Evolutionary conservation across 1,284 basidiomycete species (phyloP).

Genomic region (Stygiomarasmius scandens): DNA sequence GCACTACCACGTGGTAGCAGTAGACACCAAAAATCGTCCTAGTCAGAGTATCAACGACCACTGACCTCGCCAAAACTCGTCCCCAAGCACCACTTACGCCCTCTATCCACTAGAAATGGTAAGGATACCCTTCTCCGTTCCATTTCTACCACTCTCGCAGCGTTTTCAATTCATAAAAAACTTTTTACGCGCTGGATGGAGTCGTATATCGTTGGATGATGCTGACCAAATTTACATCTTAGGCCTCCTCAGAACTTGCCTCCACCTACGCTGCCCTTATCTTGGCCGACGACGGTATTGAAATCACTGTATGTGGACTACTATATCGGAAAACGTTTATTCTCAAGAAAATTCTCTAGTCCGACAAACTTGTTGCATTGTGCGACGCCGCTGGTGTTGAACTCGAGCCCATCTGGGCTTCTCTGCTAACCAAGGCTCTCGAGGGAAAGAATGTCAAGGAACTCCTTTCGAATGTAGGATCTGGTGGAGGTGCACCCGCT

Average conservation of each 20-base stretch:
- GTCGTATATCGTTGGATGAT: neutral
- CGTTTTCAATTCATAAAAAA: neutral
- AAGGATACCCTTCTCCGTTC: neutral
- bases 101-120: neutral
- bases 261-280: slow-evolving; percentile 93
- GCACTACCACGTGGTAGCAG: neutral
- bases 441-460: slow-evolving; percentile 98
- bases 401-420: slow-evolving; percentile 96
- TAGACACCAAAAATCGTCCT: neutral
- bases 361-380: slow-evolving; percentile 89
- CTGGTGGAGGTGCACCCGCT: slow-evolving; percentile 80
- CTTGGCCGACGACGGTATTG: slow-evolving; percentile 94
- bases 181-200: slow-evolving; percentile 2
- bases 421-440: slow-evolving; percentile 94
- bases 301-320: slow-evolving; percentile 87
- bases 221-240: slow-evolving; percentile 12
- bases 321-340: neutral
- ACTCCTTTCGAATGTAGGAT: slow-evolving; percentile 88
- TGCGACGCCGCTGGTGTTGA: slow-evolving; percentile 85
- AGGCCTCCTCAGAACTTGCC: slow-evolving; percentile 76
- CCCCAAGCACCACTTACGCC: neutral
- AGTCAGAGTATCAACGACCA: neutral
- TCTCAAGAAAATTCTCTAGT: slow-evolving; percentile 42
- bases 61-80: neutral
- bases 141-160: neutral